Percentiles rank a stretch among this genome's conserved stretches.
Evolutionary conservation across 2,329 filamentous ascomycete genomes (phyloP).

Genomic region (Aureobasidium pullulans): DNA sequence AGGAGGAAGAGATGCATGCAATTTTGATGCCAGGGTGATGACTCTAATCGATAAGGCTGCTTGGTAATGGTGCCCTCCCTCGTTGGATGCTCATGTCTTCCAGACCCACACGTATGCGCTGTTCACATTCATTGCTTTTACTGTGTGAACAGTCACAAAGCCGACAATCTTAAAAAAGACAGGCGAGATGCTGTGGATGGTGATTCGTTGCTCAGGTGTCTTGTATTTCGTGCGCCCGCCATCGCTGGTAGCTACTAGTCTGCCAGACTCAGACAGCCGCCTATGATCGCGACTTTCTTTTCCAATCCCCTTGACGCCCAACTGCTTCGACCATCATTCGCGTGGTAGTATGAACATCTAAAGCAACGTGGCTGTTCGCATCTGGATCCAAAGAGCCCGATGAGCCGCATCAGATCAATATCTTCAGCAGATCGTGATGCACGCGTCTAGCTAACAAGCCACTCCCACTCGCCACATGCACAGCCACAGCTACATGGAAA

Average conservation of each 20-base stretch:
- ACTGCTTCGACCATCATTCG: background rate
- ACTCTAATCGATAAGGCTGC: no score
- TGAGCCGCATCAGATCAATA: background rate
- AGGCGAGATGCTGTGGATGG: no score
- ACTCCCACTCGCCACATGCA: slow-evolving; percentile 6
- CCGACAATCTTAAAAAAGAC: no score
- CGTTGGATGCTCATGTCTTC: no score
- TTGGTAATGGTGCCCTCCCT: no score
- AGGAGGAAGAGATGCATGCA: no score
- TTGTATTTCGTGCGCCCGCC: background rate
- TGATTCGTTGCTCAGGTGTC: background rate
- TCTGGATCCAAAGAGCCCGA: background rate
- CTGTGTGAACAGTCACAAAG: no score
- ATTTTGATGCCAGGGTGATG: no score
- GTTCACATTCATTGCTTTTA: no score
- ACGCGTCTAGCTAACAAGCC: background rate
- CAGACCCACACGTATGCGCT: no score
- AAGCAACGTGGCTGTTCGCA: background rate
- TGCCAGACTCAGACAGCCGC: background rate
- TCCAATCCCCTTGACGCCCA: background rate
- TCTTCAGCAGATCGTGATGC: background rate
- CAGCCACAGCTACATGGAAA: background rate
- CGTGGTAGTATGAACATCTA: background rate
- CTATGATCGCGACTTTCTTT: background rate
- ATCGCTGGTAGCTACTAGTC: background rate